Evolutionary conservation across 2,329 filamentous ascomycete genomes (phyloP).

Genomic region (Lanzia echinophila): DNA sequence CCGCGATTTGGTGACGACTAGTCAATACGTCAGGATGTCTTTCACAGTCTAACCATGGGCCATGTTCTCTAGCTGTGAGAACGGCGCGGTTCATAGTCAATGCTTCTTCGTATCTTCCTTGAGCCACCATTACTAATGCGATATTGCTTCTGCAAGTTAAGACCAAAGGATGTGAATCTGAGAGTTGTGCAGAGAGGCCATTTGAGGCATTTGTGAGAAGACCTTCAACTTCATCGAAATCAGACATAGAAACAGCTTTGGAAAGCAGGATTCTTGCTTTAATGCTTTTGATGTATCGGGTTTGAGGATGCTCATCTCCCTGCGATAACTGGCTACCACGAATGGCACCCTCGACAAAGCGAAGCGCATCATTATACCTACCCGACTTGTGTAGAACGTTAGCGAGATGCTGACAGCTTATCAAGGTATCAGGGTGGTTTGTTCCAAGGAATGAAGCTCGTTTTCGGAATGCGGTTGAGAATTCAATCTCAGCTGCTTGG

Average conservation of each 20-base stretch:
- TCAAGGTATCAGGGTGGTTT: conserved; percentile 20
- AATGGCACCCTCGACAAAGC: conserved; percentile 18
- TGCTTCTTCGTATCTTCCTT: conserved; percentile 22
- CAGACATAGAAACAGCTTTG: conserved; percentile 15
- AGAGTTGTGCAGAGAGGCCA: conserved; percentile 13
- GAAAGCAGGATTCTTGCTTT: conserved; percentile 18
- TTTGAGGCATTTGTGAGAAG: conserved; percentile 17
- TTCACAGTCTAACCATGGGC: conserved; percentile 21
- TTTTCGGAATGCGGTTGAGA: conserved; percentile 19
- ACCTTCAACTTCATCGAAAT: conserved; percentile 20
- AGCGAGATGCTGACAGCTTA: conserved; percentile 20
- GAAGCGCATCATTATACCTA: conserved; percentile 18
- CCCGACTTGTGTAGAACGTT: conserved; percentile 18
- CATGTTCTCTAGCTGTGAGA: conserved; percentile 15
- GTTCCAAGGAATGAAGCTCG: conserved; percentile 15
- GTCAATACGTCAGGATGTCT: conserved; percentile 24
- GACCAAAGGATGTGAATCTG: conserved; percentile 20
- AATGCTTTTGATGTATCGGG: conserved; percentile 19
- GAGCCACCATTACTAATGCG: conserved; percentile 17
- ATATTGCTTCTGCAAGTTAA: conserved; percentile 20
- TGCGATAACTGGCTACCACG: conserved; percentile 18
- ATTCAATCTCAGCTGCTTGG: conserved; percentile 16
- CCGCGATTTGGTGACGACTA: conserved; percentile 22
- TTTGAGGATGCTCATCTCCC: conserved; percentile 21
- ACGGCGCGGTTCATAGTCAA: conserved; percentile 18